phyloP scores from a whole-genome alignment of 192 early-diverging fungal genomes.

The Spizellomyces sp. region DNA sequence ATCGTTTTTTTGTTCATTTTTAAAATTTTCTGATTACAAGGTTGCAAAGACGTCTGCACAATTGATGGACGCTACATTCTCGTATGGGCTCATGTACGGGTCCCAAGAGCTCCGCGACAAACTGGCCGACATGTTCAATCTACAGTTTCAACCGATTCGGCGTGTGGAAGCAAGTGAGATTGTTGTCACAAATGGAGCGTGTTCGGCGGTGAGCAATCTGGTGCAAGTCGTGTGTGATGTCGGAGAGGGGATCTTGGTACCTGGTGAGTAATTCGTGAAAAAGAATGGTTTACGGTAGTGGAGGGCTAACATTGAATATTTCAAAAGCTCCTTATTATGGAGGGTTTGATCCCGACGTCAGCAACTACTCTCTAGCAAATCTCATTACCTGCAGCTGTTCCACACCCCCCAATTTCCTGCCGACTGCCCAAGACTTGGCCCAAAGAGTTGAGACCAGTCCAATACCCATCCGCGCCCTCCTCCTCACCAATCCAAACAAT shows the following conservation, averaged over 20 bases:
- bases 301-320: no score
- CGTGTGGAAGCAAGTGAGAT: constrained; percentile 57
- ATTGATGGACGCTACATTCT: neutral
- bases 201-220: constrained; percentile 66
- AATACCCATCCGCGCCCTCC: constrained; percentile 56
- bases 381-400: constrained; percentile 54
- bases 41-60: no score
- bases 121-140: constrained; percentile 68
- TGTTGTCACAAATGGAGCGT: constrained; percentile 67
- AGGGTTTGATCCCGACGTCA: constrained; percentile 68
- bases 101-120: constrained; percentile 52
- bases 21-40: no score
- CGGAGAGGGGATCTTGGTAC: constrained; percentile 75
- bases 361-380: constrained; percentile 41
- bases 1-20: no score
- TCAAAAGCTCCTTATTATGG: constrained; percentile 66
- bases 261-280: constrained; percentile 17
- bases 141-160: constrained; percentile 55
- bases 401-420: constrained; percentile 36
- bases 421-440: constrained; percentile 47
- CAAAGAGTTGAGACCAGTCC: constrained; percentile 45
- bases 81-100: constrained; percentile 57
- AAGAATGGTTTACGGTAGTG: no score
- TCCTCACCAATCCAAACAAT: constrained; percentile 68
- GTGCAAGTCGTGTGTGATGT: constrained; percentile 64